Evolutionary conservation across 1,284 basidiomycete genomes (phyloP), one percentile per base, ranked within the genome.

Genomic region (Ceratobasidium sp.): DNA sequence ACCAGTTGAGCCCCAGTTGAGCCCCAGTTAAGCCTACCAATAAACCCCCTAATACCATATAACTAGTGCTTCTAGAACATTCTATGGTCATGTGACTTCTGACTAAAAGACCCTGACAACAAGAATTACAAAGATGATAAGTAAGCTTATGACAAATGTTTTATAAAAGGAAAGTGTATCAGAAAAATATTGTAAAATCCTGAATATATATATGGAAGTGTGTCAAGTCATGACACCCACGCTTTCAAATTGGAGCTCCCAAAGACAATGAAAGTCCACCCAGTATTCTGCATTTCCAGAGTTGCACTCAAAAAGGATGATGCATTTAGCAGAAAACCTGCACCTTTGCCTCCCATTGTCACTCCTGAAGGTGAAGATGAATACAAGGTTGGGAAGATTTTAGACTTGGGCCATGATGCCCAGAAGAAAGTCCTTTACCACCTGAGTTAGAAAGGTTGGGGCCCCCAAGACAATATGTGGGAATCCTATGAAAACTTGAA

Each of bases 231-330:
- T 66, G 55, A 55, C 23, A 55, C 44, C 56, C 49, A 68, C 13
- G 78, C 78, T 13, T 82, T 73, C 73, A 42, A 79, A 55, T 61
- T 83, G 28, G 42, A 81, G 49, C 77, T 84, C 44, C 81, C 84
- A 44, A 13, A 68, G 49, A 23, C 79, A 46, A 69, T 79, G 69
- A 63, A 77, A 51, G 77, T 84, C 5, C 84, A 85, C 71, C 77
- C 81, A 1, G 82, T 83, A 18, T 84, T 85, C 80, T 82, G 85
- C 67, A 79, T 81, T 3, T 79, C 76, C 18, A 80, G 82, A 12
- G 12, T 49, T 15, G 3, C 6, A 20, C 51, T 53, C 51, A 53
- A 53, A n/a, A 53, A 53, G 18, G 51, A 53, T 18, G 58, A 78
- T 28, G 20, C 39, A 26, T 66, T 73, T 18, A 53, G 33, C 20